Evolutionary conservation across 2,329 filamentous ascomycete genomes (phyloP).

Genomic region (Xylaria sp.): DNA sequence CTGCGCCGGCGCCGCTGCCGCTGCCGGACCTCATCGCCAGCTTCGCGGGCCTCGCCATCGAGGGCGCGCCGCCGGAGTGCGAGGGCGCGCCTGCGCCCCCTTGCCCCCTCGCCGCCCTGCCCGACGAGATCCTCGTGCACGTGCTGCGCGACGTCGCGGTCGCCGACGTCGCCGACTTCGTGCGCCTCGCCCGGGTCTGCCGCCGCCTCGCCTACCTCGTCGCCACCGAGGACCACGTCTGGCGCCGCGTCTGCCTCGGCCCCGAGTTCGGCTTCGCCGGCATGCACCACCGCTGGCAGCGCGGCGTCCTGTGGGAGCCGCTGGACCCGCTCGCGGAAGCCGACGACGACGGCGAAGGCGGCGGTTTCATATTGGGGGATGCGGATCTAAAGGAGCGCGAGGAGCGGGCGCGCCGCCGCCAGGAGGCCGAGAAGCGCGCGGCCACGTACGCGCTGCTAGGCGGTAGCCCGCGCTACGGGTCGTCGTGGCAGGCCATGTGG

Average conservation of each 20-base stretch:
- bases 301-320: slow-evolving; percentile 60
- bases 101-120: slow-evolving; percentile 78
- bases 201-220: slow-evolving; percentile 86
- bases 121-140: slow-evolving; percentile 82
- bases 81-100: slow-evolving; percentile 73
- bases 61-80: slow-evolving; percentile 66
- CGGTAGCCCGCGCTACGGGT: slow-evolving; percentile 48
- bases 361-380: slow-evolving; percentile 37
- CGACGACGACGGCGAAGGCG: slow-evolving; percentile 32
- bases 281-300: slow-evolving; percentile 82
- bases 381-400: too few species aligned
- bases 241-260: slow-evolving; percentile 75
- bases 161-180: slow-evolving; percentile 75
- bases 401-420: slow-evolving; percentile 40
- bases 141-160: slow-evolving; percentile 75
- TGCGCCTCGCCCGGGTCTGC: slow-evolving; percentile 78
- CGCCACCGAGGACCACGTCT: slow-evolving; percentile 80
- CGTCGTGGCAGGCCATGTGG: slow-evolving; percentile 72
- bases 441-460: slow-evolving; percentile 48
- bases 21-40: slow-evolving; percentile 72
- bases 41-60: slow-evolving; percentile 73
- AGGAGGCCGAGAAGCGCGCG: slow-evolving; percentile 39
- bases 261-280: slow-evolving; percentile 74
- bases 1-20: slow-evolving; percentile 56
- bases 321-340: slow-evolving; percentile 39